Conservation (phyloP, 169 alveolate genomes). For the Theileria sp. region DNA sequence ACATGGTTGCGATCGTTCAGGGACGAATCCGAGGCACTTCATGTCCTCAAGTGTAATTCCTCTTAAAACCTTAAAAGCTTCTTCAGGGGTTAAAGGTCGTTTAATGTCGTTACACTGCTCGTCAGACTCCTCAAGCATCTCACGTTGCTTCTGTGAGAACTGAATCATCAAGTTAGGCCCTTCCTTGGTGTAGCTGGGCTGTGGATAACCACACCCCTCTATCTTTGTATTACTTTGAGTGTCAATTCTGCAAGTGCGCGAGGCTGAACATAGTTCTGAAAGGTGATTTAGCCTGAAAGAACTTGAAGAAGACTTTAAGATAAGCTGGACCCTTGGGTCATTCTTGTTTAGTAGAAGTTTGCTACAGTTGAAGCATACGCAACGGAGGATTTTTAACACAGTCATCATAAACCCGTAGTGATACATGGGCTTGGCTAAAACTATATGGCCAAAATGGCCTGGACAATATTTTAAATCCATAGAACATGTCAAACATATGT, state of each 20-base stretch:
- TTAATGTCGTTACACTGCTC: constrained; percentile 77
- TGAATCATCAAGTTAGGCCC: constrained; percentile 85
- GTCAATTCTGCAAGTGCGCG: constrained; percentile 67
- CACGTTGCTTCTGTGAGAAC: constrained; percentile 75
- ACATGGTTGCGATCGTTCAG: constrained; percentile 90
- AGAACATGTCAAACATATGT: constrained; percentile 91
- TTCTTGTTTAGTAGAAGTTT: constrained; percentile 83
- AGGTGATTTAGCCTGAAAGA: constrained; percentile 62
- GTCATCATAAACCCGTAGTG: constrained; percentile 92
- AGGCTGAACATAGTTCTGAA: constrained; percentile 65
- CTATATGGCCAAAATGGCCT: constrained; percentile 98
- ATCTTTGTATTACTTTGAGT: constrained; percentile 63
- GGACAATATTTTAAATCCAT: constrained; percentile 95
- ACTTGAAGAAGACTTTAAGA: constrained; percentile 66
- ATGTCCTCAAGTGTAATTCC: constrained; percentile 88
- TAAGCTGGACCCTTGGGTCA: constrained; percentile 77
- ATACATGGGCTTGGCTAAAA: constrained; percentile 92
- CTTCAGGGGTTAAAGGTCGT: constrained; percentile 84
- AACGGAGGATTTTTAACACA: constrained; percentile 89
- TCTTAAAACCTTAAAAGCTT: constrained; percentile 84
- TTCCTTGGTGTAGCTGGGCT: constrained; percentile 85
- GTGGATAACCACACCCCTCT: constrained; percentile 88
- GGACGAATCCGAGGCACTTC: constrained; percentile 91
- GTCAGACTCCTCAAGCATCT: constrained; percentile 76
- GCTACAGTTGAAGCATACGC: constrained; percentile 95